Percentiles rank a stretch among this genome's conserved stretches.
Conservation (phyloP, 108 stramenopile genomes). For the Conticribra weissflogii region DNA sequence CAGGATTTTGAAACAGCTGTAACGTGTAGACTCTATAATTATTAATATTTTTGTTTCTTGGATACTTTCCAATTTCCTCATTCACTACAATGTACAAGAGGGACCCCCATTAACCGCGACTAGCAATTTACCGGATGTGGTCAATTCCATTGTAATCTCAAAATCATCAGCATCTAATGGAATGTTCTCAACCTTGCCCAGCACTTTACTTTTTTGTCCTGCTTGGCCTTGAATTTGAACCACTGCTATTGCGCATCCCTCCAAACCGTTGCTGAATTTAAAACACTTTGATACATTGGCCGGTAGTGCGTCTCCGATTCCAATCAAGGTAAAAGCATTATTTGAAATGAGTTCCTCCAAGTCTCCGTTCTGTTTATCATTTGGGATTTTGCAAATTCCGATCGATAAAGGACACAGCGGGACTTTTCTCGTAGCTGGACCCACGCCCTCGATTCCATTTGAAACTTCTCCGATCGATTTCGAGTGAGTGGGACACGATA, state of each 20-base stretch:
- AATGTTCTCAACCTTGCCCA: slow-evolving; percentile 48
- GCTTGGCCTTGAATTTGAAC: slow-evolving; percentile 41
- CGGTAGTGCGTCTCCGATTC: slow-evolving; percentile 46
- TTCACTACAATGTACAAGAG: slow-evolving; percentile 28
- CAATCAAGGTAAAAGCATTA: slow-evolving; percentile 38
- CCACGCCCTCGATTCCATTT: slow-evolving; percentile 16
- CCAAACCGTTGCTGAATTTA: slow-evolving; percentile 19
- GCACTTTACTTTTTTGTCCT: slow-evolving; percentile 34
- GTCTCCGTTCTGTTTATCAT: slow-evolving; percentile 30
- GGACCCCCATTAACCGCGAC: slow-evolving; percentile 51
- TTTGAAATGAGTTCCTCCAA: slow-evolving; percentile 27
- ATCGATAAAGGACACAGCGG: slow-evolving; percentile 40
- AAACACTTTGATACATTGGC: slow-evolving; percentile 37
- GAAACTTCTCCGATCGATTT: slow-evolving; percentile 22
- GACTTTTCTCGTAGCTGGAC: slow-evolving; percentile 35
- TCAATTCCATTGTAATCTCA: slow-evolving; percentile 52
- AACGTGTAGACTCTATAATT: no score
- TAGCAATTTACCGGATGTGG: slow-evolving; percentile 25
- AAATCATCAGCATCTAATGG: slow-evolving; percentile 32
- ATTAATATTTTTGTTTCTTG: no score
- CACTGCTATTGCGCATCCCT: slow-evolving; percentile 27
- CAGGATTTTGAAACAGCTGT: no score
- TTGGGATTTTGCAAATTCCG: slow-evolving; percentile 42
- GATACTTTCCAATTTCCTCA: no score
- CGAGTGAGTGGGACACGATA: slow-evolving; percentile 50